Percentiles rank a stretch among this genome's conserved stretches.
Evolutionary conservation across 2,329 filamentous ascomycete genomes (phyloP).

Genomic region (Geosmithia morbida): DNA sequence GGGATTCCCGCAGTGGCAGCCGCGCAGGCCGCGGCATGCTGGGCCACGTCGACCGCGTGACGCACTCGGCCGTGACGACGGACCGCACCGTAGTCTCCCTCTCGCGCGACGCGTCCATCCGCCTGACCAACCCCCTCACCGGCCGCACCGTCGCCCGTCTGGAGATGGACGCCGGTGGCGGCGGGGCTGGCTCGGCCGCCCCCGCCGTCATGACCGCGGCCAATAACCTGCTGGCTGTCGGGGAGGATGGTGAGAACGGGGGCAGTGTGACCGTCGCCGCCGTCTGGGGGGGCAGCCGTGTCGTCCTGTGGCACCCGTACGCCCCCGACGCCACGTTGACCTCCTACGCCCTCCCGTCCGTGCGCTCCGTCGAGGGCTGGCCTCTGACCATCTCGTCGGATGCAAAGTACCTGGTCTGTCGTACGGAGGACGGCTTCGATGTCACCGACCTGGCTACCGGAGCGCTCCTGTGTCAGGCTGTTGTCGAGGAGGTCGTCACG

Average conservation of each 20-base stretch:
- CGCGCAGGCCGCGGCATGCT: slow-evolving; percentile 13
- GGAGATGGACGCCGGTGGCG: slow-evolving; percentile 10
- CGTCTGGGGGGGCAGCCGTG: slow-evolving; percentile 19
- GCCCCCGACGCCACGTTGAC: slow-evolving; percentile 15
- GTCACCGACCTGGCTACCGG: slow-evolving; percentile 22
- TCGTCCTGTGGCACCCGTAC: slow-evolving; percentile 21
- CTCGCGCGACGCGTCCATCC: slow-evolving; percentile 20
- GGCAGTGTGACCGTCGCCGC: slow-evolving; percentile 13
- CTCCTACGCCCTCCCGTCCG: slow-evolving; percentile 18
- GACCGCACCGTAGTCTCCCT: slow-evolving; percentile 17
- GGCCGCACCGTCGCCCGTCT: slow-evolving; percentile 20
- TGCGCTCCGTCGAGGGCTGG: slow-evolving; percentile 22
- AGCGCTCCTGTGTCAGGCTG: background rate
- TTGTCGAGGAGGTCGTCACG: slow-evolving; percentile 16
- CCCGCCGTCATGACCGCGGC: background rate
- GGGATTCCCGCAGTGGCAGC: slow-evolving; percentile 14
- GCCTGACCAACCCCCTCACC: slow-evolving; percentile 17
- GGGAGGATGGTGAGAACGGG: slow-evolving; percentile 16
- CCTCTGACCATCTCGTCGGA: slow-evolving; percentile 23
- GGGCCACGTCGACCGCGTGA: slow-evolving; percentile 20
- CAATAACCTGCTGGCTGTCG: slow-evolving; percentile 15
- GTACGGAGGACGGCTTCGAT: slow-evolving; percentile 26
- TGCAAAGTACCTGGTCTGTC: slow-evolving; percentile 19
- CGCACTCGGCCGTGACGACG: slow-evolving; percentile 19
- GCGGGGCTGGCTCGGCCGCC: too few species aligned